Percentiles rank a stretch among this genome's conserved stretches.
Conservation (phyloP, 2,329 filamentous ascomycete species). For the Aspergillus sp. region DNA sequence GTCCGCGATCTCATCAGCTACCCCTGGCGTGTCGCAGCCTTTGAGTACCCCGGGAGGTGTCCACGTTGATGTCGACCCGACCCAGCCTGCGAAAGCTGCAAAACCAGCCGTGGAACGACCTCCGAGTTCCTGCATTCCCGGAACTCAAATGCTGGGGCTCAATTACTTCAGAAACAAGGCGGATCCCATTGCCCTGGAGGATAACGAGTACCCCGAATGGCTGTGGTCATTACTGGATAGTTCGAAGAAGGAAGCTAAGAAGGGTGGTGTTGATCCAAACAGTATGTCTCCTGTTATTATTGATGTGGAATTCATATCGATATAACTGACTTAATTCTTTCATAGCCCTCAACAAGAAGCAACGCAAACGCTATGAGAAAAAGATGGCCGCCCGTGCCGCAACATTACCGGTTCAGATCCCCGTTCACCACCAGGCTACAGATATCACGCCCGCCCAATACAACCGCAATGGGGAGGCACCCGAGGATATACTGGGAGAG, state of each 20-base stretch:
- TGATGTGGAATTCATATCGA: neutral
- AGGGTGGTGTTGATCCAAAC: slow-evolving; percentile 40
- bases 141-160: slow-evolving; percentile 42
- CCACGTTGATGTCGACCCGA: slow-evolving; percentile 27
- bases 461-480: slow-evolving; percentile 25
- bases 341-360: slow-evolving; percentile 48
- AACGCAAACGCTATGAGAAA: slow-evolving; percentile 47
- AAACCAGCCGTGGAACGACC: slow-evolving; percentile 30
- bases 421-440: slow-evolving; percentile 45
- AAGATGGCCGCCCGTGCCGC: slow-evolving; percentile 45
- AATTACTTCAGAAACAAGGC: slow-evolving; percentile 50
- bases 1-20: slow-evolving; percentile 40
- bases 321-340: slow-evolving; percentile 16
- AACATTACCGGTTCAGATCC: slow-evolving; percentile 40
- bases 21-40: slow-evolving; percentile 42
- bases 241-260: slow-evolving; percentile 31
- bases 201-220: slow-evolving; percentile 51
- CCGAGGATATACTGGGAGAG: slow-evolving; percentile 27
- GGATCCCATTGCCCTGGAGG: slow-evolving; percentile 45
- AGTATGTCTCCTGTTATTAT: slow-evolving; percentile 29
- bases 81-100: slow-evolving; percentile 27
- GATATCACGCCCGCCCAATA: slow-evolving; percentile 44
- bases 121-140: slow-evolving; percentile 40
- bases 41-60: slow-evolving; percentile 39
- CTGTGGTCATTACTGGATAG: slow-evolving; percentile 46